Percentiles rank a stretch among this genome's conserved stretches.
phyloP scores from a whole-genome alignment of 2,329 filamentous ascomycete genomes.

The Penicillium psychrosexuale region DNA sequence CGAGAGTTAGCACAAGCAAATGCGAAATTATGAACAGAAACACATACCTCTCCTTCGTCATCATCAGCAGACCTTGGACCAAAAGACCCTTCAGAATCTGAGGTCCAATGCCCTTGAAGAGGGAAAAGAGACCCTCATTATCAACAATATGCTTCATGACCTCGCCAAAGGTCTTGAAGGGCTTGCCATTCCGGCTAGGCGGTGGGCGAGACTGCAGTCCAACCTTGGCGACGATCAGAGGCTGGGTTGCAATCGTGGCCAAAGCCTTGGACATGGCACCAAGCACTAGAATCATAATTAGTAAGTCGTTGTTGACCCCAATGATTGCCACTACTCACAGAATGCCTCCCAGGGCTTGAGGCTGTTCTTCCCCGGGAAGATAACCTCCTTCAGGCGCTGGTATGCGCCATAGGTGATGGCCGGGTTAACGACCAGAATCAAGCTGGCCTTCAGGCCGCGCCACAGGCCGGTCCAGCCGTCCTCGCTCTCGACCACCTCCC shows the following conservation, averaged over 20 bases:
- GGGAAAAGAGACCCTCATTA: conserved; percentile 74
- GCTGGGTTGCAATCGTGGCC: conserved; percentile 88
- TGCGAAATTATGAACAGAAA: background rate
- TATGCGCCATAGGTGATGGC: conserved; percentile 93
- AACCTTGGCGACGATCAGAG: conserved; percentile 95
- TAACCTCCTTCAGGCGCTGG: conserved; percentile 72
- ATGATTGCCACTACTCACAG: conserved; percentile 57
- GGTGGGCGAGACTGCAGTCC: conserved; percentile 92
- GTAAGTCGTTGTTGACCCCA: background rate
- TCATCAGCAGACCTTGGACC: conserved; percentile 96
- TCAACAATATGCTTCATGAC: conserved; percentile 93
- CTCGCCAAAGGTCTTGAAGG: conserved; percentile 88
- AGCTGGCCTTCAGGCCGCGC: conserved; percentile 17
- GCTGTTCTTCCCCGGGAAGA: conserved; percentile 74
- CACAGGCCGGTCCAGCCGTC: conserved; percentile 62
- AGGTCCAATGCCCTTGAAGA: conserved; percentile 96
- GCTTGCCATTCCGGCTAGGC: conserved; percentile 76
- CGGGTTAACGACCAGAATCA: conserved; percentile 20
- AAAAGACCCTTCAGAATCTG: conserved; percentile 90
- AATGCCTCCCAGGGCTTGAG: conserved; percentile 87
- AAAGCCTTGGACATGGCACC: conserved; percentile 90
- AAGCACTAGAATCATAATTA: conserved; percentile 58
- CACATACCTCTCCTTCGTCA: conserved; percentile 87
- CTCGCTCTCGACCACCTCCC: conserved; percentile 83
- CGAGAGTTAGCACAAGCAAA: conserved; percentile 10